Percentiles rank a stretch among this genome's conserved stretches.
Conservation (phyloP, 371 early-diverging fungal genomes). For the Actinomucor elegans region DNA sequence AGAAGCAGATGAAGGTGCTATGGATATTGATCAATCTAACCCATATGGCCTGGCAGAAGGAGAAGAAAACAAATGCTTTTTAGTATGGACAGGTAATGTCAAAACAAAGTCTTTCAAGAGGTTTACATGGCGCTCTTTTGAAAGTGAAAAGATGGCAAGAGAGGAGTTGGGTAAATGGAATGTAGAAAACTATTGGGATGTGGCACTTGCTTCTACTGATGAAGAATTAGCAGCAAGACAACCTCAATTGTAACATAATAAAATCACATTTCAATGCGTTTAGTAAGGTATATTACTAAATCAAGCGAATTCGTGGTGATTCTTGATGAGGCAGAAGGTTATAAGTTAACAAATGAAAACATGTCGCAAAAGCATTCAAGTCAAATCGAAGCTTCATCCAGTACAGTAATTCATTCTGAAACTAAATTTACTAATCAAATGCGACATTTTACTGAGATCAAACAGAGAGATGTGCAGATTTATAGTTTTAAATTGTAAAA, state of each 20-base stretch:
- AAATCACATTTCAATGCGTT: not conserved
- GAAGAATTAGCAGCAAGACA: slow-evolving; percentile 46
- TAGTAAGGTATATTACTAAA: not conserved
- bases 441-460: too few relatives aligned
- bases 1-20: slow-evolving; percentile 29
- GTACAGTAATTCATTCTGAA: too few relatives aligned
- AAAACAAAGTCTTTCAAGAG: slow-evolving; percentile 72
- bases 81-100: slow-evolving; percentile 94
- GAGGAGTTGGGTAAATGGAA: slow-evolving; percentile 69
- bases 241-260: slow-evolving; percentile 21
- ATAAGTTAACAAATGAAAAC: not conserved
- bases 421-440: too few relatives aligned
- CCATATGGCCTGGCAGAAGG: slow-evolving; percentile 23
- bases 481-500: too few relatives aligned
- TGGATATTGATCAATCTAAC: slow-evolving; percentile 31
- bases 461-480: too few relatives aligned
- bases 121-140: slow-evolving; percentile 74
- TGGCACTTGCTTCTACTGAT: slow-evolving; percentile 49
- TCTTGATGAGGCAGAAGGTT: not conserved
- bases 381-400: too few relatives aligned
- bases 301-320: not conserved
- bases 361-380: too few relatives aligned
- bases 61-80: slow-evolving; percentile 74
- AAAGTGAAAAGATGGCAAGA: slow-evolving; percentile 73
- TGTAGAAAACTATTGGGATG: slow-evolving; percentile 86